Evolutionary conservation across 2,329 filamentous ascomycete genomes (phyloP), one percentile per base, ranked within the genome.

Genomic region (Talaromyces verruculosus): DNA sequence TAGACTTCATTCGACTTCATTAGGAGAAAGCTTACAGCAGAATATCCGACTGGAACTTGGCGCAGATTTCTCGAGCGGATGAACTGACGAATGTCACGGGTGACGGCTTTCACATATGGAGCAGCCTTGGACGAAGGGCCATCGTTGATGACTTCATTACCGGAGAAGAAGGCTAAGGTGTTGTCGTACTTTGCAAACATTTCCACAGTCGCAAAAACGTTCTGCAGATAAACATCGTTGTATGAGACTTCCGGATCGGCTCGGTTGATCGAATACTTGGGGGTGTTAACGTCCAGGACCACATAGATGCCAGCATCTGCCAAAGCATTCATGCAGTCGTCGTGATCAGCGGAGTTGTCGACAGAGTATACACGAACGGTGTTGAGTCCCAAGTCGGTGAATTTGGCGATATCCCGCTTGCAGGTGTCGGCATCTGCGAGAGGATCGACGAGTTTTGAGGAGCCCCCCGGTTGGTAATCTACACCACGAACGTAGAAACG

Each of bases 311-410:
- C 91, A 69, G 92, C 93, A 73, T 91, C 90, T 62, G 88, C 89
- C 68, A 97, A 85, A 55, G 86, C 84, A 67, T 84, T 82, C 93
- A 97, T 97, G 84, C 93, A 97, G 68, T 88, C 85, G 73, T 93
- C 89, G 81, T 97, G 93, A 78, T 89, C 81, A 72, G 84, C 82
- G 61, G 88, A 89, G 85, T 97, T 97, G 84, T 97, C 93, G 71
- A 96, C 89, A 17, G 90, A 92, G 85, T 97, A 97, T 68, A 97
- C 91, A 79, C 93, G 93, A 75, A 97, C 84, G 30, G 92, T 93
- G 84, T 97, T 97, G 81, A 97, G 83, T 59, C 93, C 92, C 61
- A 97, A 84, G 71, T 92, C 86, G 83, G 91, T 87, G 87, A 97
- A 96, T 76, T 92, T 84, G 61, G 82, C 80, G 72, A 97, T 90